Evolutionary conservation across 2,329 filamentous ascomycete genomes (phyloP), one percentile per base, ranked within the genome.

Genomic region (Diaporthe helianthi): DNA sequence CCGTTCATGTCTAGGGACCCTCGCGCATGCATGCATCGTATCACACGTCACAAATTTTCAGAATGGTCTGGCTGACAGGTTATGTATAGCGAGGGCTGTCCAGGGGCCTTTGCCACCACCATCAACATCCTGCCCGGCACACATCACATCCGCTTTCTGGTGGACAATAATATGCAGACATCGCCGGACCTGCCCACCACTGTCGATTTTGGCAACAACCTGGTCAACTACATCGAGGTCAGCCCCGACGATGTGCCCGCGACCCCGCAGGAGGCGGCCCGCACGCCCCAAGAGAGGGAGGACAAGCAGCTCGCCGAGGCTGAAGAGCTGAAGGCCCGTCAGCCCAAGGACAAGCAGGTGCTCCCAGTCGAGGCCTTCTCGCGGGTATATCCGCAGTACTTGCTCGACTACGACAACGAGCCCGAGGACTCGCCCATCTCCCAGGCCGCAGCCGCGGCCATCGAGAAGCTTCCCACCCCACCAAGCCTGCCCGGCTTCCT

Each of bases 201-300:
- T 1, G 96, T 99, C 69, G 96, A 99, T 79, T 98, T 97, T 79
- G 97, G 94, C 73, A 98, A 98, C 82, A 97, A 97, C 78, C 85
- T 99, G 22, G 95, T 99, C 80, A 99, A 99, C 81, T 99, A 98
- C 79, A 93, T 99, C 76, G 96, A 99, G 82, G 92, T 98, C 72
- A 93, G 87, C 75, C 89, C 93, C 44, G 91, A 94, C 68, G 91
- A 94, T 76, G 80, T 90, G 36, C 83, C 84, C 13, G 76, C 78
- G 31, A 76, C 73, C 8, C 33, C 71, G 24, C 53, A 70, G 8
- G 83, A 80, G 15, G 72, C 75, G 19, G 72, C 78, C 2, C 69
- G 73, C 3, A 74, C 75, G 5, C 69, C 78, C 5, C 75, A 73
- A 41, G 75, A 79, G 55, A 77, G 66, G 55, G 55, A 67, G 22